Conservation (phyloP, 2,329 filamentous ascomycete genomes). For the Alternaria sp. region DNA sequence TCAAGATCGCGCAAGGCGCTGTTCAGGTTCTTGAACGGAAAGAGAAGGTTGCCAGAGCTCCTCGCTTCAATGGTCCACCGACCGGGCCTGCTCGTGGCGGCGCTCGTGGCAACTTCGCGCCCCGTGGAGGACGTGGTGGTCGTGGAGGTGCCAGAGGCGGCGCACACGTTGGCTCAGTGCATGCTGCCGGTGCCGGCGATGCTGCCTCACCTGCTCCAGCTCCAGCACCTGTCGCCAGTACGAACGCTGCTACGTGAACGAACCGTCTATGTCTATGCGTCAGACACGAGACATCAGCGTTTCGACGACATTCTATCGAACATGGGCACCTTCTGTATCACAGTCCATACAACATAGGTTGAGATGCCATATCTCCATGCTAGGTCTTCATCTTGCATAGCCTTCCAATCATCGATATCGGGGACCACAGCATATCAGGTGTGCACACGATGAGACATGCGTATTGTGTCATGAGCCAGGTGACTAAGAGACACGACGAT, state of each 20-base stretch:
- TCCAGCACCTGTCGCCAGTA: slow-evolving; percentile 14
- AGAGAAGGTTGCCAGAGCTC: slow-evolving; percentile 54
- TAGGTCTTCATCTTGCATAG: neutral
- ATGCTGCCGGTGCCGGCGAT: slow-evolving; percentile 12
- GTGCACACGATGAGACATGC: neutral
- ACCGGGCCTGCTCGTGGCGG: slow-evolving; percentile 39
- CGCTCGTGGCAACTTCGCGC: slow-evolving; percentile 40
- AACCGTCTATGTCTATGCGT: too few species aligned
- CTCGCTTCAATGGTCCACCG: slow-evolving; percentile 38
- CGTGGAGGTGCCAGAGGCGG: slow-evolving; percentile 44
- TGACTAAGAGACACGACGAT: neutral
- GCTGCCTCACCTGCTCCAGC: slow-evolving; percentile 13
- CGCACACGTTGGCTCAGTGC: slow-evolving; percentile 21
- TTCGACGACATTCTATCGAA: neutral
- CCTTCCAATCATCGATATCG: neutral
- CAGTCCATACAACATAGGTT: neutral
- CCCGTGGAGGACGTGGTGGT: slow-evolving; percentile 45
- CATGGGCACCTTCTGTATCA: neutral
- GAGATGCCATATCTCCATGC: neutral
- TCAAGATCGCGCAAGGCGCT: slow-evolving; percentile 81
- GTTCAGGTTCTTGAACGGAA: slow-evolving; percentile 88
- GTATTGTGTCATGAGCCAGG: neutral
- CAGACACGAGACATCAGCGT: neutral
- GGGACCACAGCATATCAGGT: neutral
- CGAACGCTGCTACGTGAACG: slow-evolving; percentile 13